Evolutionary conservation across 2,329 filamentous ascomycete genomes (phyloP).

Genomic region (Stenocarpella maydis): DNA sequence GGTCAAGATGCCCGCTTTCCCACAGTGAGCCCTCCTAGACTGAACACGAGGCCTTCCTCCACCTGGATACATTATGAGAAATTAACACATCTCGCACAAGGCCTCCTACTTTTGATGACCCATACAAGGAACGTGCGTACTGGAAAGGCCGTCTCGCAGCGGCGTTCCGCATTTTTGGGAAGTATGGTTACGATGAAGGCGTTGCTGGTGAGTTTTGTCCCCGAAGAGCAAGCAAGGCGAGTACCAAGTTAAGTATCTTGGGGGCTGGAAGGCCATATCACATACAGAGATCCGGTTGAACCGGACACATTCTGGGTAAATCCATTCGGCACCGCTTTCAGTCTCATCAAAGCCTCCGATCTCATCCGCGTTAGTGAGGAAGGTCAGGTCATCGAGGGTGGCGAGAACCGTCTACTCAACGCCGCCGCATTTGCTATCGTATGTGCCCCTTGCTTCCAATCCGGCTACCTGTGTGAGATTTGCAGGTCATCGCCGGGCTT

Average conservation of each 20-base stretch:
- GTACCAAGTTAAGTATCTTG: too few species aligned
- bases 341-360: slow-evolving; percentile 45
- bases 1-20: not conserved
- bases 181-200: slow-evolving; percentile 66
- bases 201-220: slow-evolving; percentile 71
- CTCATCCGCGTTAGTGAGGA: slow-evolving; percentile 71
- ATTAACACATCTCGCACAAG: not conserved
- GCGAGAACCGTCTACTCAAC: slow-evolving; percentile 47
- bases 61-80: too few species aligned
- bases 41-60: too few species aligned
- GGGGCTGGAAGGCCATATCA: slow-evolving; percentile 27
- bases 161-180: slow-evolving; percentile 66
- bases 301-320: slow-evolving; percentile 73
- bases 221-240: not conserved
- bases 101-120: slow-evolving; percentile 39
- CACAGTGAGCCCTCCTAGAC: slow-evolving; percentile 3
- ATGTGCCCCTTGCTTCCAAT: slow-evolving; percentile 41
- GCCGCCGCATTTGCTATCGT: slow-evolving; percentile 54
- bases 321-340: slow-evolving; percentile 70
- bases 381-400: slow-evolving; percentile 70
- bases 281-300: slow-evolving; percentile 59
- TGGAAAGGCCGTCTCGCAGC: slow-evolving; percentile 62
- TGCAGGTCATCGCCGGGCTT: not conserved
- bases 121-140: slow-evolving; percentile 56
- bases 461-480: not conserved